Evolutionary conservation across 306 rosid genomes (phyloP).

Genomic region (Corylus americana): DNA sequence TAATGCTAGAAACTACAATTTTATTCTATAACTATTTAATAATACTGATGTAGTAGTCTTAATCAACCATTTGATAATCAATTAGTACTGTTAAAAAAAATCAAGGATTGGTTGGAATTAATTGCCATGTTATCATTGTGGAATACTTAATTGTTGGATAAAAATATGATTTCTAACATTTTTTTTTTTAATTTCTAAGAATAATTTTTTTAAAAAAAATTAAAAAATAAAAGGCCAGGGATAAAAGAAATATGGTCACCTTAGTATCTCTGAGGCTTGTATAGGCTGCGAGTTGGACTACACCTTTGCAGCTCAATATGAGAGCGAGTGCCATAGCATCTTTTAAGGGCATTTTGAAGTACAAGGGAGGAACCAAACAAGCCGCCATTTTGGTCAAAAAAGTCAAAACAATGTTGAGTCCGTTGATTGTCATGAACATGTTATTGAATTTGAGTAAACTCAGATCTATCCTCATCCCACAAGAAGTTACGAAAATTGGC

Average conservation of each 20-base stretch:
- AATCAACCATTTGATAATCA: too few relatives aligned
- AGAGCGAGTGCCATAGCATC: slow-evolving; percentile 53
- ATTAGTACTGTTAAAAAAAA: too few relatives aligned
- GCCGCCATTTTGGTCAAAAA: slow-evolving; percentile 22
- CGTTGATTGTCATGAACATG: neutral
- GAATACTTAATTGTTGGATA: too few relatives aligned
- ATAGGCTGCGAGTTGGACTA: slow-evolving; percentile 40
- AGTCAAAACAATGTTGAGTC: neutral
- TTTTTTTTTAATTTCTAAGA: too few relatives aligned
- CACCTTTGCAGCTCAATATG: slow-evolving; percentile 59
- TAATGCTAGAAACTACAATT: too few relatives aligned
- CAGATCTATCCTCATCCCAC: slow-evolving; percentile 46
- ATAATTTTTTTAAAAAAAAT: too few relatives aligned
- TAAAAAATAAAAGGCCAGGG: too few relatives aligned
- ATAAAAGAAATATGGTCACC: slow-evolving; percentile 15
- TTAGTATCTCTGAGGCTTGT: slow-evolving; percentile 4
- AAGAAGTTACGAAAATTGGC: slow-evolving; percentile 52
- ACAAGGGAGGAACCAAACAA: slow-evolving; percentile 27
- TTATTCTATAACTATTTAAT: too few relatives aligned
- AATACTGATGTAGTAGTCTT: too few relatives aligned
- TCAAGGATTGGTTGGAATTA: too few relatives aligned
- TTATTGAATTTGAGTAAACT: neutral
- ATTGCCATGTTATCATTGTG: too few relatives aligned
- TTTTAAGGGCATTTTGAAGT: slow-evolving; percentile 36
- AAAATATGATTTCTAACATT: too few relatives aligned